phyloP scores from a whole-genome alignment of 305 asterid species.

The Fraxinus nigra region DNA sequence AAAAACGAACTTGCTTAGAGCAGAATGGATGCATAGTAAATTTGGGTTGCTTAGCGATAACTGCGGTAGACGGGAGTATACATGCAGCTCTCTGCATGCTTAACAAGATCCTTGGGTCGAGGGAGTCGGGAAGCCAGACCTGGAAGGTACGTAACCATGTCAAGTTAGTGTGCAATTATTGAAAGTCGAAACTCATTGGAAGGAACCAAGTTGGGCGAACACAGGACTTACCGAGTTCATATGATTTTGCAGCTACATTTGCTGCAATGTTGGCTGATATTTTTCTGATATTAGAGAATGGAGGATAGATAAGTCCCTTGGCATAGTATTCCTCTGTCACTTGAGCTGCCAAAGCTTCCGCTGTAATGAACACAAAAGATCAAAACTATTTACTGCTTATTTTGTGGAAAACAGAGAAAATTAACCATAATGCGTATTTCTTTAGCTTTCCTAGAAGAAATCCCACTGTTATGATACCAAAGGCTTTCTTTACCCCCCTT shows the following conservation, averaged over 20 bases:
- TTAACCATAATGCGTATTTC: background rate
- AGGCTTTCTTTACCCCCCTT: background rate
- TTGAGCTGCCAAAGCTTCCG: conserved; percentile 78
- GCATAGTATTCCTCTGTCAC: conserved; percentile 59
- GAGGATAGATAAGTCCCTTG: conserved; percentile 80
- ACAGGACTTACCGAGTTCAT: conserved; percentile 67
- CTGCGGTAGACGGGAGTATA: conserved; percentile 64
- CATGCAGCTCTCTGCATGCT: conserved; percentile 85
- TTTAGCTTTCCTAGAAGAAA: background rate
- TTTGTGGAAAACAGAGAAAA: background rate
- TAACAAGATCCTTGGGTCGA: conserved; percentile 65
- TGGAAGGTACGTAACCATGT: conserved; percentile 29
- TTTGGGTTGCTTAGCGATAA: conserved; percentile 44
- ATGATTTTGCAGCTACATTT: conserved; percentile 76
- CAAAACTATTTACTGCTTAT: background rate
- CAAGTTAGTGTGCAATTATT: background rate
- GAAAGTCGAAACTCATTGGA: background rate
- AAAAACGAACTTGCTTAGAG: background rate
- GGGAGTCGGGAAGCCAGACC: conserved; percentile 80
- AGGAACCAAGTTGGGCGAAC: background rate
- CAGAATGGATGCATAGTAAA: background rate
- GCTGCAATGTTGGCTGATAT: conserved; percentile 89
- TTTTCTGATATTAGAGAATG: conserved; percentile 66
- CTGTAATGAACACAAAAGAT: conserved; percentile 33
- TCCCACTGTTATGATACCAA: background rate